Base-by-base conservation (phyloP, 1,139 yeast genomes). In the Yarrowia galli region DNA sequence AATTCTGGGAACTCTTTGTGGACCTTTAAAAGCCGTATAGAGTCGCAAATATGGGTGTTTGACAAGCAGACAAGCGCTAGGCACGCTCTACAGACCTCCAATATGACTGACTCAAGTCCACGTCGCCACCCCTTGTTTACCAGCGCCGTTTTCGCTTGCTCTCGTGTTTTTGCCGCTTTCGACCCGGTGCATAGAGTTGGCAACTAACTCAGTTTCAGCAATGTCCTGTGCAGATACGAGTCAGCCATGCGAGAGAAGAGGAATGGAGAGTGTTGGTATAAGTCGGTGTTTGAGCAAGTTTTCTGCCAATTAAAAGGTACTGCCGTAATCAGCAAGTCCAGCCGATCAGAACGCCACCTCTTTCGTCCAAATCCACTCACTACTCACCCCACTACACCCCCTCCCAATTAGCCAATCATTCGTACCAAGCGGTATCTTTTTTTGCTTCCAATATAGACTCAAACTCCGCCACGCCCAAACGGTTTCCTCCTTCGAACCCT, bases 161-260 rank as follows among this genome's bases (percentile, higher is more conserved):
- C 40, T 49, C 56, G 25, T 10, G 18, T 53, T 53, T 53, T 53
- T 22, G 22, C 60, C 60, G 45, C 58, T 53, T 53, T 36, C 18
- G 32, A 16, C 9, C 45, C 13, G 6, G 32, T 22, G 60, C 60
- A 36, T 53, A 38, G 42, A 51, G 42, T 35, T 22, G 40, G 42
- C 42, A 36, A 53, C 23, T 22, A 36, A 23, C 42, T 36, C 25
- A 36, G 23, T 22, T 36, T 53, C 60, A 53, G 42, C 58, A 36
- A 49, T 18, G 60, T 36, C 60, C 3, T 36, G 60, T 53, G 60
- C 43, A 20, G 15, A 53, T 53, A 53, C 60, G 60, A 53, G 60
- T 20, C 54, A 49, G 56, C 40, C 40, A 32, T 32, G 25, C 40
- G 40, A 13, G 40, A 7, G 20, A 16, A 13, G 15, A 12, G 53